phyloP scores from a whole-genome alignment of 495 filamentous ascomycete genomes.

The Aeminium ludgeri region DNA sequence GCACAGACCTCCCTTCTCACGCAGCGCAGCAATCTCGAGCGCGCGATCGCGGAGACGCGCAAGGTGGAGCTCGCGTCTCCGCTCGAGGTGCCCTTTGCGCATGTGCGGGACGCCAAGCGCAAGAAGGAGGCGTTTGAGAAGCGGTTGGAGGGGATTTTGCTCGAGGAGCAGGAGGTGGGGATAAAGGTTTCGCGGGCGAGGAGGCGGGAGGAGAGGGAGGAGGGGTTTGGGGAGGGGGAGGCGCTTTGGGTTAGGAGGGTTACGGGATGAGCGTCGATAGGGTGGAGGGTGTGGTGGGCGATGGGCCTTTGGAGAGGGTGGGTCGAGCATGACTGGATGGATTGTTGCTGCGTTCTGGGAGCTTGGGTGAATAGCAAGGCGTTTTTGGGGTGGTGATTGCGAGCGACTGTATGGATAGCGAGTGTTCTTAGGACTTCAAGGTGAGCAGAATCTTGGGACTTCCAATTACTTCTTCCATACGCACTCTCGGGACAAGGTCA shows the following conservation, averaged over 20 bases:
- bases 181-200: conserved; percentile 12
- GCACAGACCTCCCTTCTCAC: conserved; percentile 2
- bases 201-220: conserved; percentile 13
- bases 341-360: no score
- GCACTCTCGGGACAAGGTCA: no score
- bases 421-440: no score
- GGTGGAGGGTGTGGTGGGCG: no score
- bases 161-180: conserved; percentile 16
- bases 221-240: conserved; percentile 5
- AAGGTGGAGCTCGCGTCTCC: conserved; percentile 11
- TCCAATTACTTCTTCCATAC: no score
- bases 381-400: no score
- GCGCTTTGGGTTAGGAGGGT: conserved; percentile 15
- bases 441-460: no score
- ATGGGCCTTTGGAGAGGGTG: no score
- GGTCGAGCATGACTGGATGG: no score
- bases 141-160: conserved; percentile 8
- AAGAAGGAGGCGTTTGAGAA: conserved; percentile 3
- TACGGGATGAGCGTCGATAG: no score
- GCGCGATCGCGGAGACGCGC: conserved; percentile 7
- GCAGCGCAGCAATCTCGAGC: conserved; percentile 9
- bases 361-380: no score
- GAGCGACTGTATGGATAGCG: no score
- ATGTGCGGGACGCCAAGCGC: conserved; percentile 10
- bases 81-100: conserved; percentile 10